A percentile compares a stretch with the other conserved stretches of the same genome.
These are phyloP conservation scores for Diplodia sapinea DNA, from an alignment of 2,329 filamentous ascomycete genomes.

Conservation along the genomic window DNA sequence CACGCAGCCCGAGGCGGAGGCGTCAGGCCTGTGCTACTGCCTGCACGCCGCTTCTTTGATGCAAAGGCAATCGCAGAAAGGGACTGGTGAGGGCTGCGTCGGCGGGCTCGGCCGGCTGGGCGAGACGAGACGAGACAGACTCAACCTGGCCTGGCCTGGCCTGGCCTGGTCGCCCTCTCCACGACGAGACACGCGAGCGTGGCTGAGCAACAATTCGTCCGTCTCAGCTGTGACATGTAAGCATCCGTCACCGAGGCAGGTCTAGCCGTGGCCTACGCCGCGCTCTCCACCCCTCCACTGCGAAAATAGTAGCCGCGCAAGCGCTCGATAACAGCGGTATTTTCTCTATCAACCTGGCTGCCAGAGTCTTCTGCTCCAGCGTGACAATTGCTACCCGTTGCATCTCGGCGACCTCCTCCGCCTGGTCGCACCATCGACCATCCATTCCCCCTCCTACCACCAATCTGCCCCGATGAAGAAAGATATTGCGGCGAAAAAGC, in stretches of 20 bases:
- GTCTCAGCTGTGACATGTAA: neutral
- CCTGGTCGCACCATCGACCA: constrained; percentile 5
- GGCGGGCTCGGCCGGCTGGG: no score
- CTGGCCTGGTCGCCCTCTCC: neutral
- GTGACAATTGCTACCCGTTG: constrained; percentile 8
- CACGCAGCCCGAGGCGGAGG: neutral
- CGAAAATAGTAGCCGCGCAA: constrained; percentile 21
- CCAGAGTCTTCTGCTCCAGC: neutral
- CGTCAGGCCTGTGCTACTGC: constrained; percentile 11
- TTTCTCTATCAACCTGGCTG: constrained; percentile 11
- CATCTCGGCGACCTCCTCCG: neutral
- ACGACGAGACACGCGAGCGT: neutral
- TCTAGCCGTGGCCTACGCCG: neutral
- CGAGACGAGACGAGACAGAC: neutral
- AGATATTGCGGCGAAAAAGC: constrained; percentile 8
- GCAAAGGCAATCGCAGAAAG: neutral
- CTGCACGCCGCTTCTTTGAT: neutral
- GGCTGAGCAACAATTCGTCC: neutral
- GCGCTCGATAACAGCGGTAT: constrained; percentile 16
- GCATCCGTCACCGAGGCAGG: neutral
- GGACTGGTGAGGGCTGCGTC: no score
- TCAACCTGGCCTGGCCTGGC: neutral
- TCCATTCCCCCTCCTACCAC: constrained; percentile 2
- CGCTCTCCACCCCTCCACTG: neutral
- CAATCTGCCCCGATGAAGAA: neutral